These are phyloP conservation scores for Hordeum marinum DNA, from an alignment of 176 grass and related monocot species.

Conservation along the genomic window DNA sequence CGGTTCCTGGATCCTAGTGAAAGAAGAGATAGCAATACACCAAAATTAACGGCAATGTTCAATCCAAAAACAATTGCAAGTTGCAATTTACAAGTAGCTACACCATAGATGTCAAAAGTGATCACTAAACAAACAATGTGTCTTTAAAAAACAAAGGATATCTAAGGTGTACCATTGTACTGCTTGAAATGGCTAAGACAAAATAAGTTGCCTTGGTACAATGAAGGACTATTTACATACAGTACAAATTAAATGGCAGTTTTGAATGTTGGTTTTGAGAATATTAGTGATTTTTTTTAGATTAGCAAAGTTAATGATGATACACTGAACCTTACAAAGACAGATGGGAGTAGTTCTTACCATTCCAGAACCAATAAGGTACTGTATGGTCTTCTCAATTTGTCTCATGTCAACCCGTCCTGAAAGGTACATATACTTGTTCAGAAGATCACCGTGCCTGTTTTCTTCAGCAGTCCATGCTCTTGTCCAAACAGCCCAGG, in stretches of 20 bases:
- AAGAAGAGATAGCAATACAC: too few relatives aligned
- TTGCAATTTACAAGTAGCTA: background rate
- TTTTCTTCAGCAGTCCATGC: slow-evolving; percentile 82
- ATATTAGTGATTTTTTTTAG: background rate
- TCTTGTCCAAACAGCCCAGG: slow-evolving; percentile 72
- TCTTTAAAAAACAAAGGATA: background rate
- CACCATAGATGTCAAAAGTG: background rate
- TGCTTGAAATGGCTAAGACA: background rate
- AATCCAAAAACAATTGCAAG: slow-evolving; percentile 1
- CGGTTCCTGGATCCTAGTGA: slow-evolving; percentile 44
- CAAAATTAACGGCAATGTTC: background rate
- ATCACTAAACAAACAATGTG: background rate
- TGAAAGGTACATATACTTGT: slow-evolving; percentile 69
- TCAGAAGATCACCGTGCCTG: slow-evolving; percentile 68
- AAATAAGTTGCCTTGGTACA: background rate
- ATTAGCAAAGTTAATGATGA: background rate
- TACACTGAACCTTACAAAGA: too few relatives aligned
- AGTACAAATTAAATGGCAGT: background rate
- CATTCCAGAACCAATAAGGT: slow-evolving; percentile 66
- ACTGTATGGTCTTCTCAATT: slow-evolving; percentile 78
- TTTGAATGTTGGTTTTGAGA: background rate
- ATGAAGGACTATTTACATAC: background rate
- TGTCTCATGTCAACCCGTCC: slow-evolving; percentile 72
- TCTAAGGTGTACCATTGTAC: background rate
- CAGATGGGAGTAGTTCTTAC: too few relatives aligned